These are phyloP conservation scores for Pseudogymnoascus pannorum DNA, from an alignment of 2,329 filamentous ascomycete genomes.

Conservation along the genomic window DNA sequence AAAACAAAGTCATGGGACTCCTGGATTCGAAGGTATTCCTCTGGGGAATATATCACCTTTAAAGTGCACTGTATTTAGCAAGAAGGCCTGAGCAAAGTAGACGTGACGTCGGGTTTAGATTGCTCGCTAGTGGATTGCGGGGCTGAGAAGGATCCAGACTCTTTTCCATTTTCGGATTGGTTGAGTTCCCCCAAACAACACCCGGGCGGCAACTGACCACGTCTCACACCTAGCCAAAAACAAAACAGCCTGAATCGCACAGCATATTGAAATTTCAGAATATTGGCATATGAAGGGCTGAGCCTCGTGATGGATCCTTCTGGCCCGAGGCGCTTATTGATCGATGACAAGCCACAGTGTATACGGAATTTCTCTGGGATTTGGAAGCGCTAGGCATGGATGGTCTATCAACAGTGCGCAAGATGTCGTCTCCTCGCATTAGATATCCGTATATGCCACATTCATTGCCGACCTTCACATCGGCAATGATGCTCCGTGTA, in stretches of 20 bases:
- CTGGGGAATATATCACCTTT: slow-evolving; percentile 6
- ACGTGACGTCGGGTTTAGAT: slow-evolving; percentile 5
- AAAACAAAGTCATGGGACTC: not conserved
- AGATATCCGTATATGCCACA: not conserved
- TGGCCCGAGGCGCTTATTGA: not conserved
- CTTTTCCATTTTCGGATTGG: not conserved
- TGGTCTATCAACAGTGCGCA: not conserved
- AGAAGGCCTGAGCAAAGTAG: not conserved
- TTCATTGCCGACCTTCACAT: not conserved
- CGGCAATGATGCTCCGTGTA: not conserved
- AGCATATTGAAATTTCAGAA: slow-evolving; percentile 1
- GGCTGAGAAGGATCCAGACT: not conserved
- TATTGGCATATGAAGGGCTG: not conserved
- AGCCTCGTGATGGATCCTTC: not conserved
- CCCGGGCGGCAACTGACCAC: not conserved
- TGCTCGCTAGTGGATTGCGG: slow-evolving; percentile 7
- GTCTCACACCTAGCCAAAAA: not conserved
- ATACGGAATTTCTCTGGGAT: not conserved
- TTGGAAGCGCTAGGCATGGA: not conserved
- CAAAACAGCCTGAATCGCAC: slow-evolving; percentile 3
- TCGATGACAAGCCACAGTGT: not conserved
- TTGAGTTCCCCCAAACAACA: not conserved
- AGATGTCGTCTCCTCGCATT: not conserved
- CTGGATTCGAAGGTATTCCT: not conserved
- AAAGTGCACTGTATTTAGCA: slow-evolving; percentile 9